Evolutionary conservation across 139 green algal genomes (phyloP), one percentile per base, ranked within the genome.

Genomic region (Chlamydomonas urium): DNA sequence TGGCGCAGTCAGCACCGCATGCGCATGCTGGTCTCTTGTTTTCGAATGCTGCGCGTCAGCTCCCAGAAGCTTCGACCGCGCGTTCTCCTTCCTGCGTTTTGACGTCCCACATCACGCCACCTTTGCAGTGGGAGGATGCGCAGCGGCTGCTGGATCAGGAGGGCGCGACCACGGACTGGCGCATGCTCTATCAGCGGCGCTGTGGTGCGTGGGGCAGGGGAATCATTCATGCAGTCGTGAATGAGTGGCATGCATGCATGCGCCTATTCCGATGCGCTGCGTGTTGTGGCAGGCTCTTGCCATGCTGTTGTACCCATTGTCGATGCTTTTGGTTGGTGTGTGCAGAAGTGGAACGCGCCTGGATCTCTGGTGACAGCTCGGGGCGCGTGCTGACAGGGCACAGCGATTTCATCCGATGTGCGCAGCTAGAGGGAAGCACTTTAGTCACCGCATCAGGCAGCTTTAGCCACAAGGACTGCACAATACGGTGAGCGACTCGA

Each of bases 351-450:
- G 68, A 74, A 21, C 33, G 19, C 3, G 29, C 42, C 35, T 74
- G 68, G 68, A 38, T 45, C 2, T 8, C 28, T 31, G 68, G 47
- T 29, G 3, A 37, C 3, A 59, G 68, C 68, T 42, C 29, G 3
- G 38, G n/a, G 4, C 38, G 33, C 28, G 29, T 37, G 14, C 26
- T 74, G 53, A 8, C 50, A 28, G 68, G 68, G 3, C 68, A 74
- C 29, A 31, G 5, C 1, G 68, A 74, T 32, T 53, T 56, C 48
- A 74, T 74, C 23, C 68, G 68, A 2, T 74, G 50, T 35, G 32
- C 56, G 23, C 68, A 74, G 53, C 53, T 74, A n/a, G 31, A 31
- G 3, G 68, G 68, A 3, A 62, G 56, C 68, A 74, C 68, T 4
- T 34, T 74, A 32, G 53, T 74, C 31, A 56, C 50, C 14, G 34